Conservation (phyloP, 1,284 basidiomycete genomes). For the Cryptococcus maquisensis region DNA sequence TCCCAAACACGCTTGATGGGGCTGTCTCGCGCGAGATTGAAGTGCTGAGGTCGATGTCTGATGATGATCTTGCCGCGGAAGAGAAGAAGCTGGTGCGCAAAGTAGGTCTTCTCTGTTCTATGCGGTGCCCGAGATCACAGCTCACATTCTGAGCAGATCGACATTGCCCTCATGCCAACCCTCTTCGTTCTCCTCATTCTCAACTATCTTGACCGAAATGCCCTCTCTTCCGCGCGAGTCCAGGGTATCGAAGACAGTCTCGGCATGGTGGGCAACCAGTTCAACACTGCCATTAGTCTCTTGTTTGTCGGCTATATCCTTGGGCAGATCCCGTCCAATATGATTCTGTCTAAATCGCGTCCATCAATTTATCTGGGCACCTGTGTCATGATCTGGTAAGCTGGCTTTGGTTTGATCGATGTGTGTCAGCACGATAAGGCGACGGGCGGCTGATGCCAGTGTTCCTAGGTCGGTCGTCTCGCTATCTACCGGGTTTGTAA, state of each 20-base stretch:
- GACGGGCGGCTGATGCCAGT: neutral
- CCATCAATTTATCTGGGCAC: constrained; percentile 8
- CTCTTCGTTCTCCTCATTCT: constrained; percentile 37
- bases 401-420: neutral
- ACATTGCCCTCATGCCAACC: constrained; percentile 18
- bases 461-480: constrained; percentile 18
- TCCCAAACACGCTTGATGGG: neutral
- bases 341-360: constrained; percentile 5
- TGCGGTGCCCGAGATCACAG: neutral
- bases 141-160: constrained; percentile 15
- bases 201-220: constrained; percentile 44
- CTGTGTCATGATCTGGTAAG: constrained; percentile 2
- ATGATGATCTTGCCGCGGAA: constrained; percentile 14
- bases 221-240: constrained; percentile 33
- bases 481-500: constrained; percentile 17
- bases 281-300: constrained; percentile 39
- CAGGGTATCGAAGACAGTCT: constrained; percentile 37
- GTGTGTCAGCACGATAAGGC: neutral
- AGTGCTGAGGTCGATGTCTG: constrained; percentile 8
- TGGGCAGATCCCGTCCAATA: constrained; percentile 34
- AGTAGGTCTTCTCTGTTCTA: constrained; percentile 5
- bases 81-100: constrained; percentile 29
- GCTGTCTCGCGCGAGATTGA: constrained; percentile 20
- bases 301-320: constrained; percentile 44
- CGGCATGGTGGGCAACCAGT: constrained; percentile 22